These are phyloP conservation scores for Ceratocystis diversiconidia DNA, from an alignment of 2,329 filamentous ascomycete species.

Conservation along the genomic window DNA sequence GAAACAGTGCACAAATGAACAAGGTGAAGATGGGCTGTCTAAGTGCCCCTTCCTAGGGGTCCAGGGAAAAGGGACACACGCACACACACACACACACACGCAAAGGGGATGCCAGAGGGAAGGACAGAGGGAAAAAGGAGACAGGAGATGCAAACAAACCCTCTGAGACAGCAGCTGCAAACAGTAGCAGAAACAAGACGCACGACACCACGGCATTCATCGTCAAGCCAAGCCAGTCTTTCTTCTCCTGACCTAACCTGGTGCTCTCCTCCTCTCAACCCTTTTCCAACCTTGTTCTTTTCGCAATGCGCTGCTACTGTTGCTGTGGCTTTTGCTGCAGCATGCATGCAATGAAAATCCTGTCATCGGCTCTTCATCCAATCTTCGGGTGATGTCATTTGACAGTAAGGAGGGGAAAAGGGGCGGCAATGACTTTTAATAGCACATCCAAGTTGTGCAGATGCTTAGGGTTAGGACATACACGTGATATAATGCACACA, in stretches of 20 bases:
- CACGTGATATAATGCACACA: no score
- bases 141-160: no score
- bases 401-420: neutral
- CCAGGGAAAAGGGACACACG: no score
- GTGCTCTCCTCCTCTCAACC: neutral
- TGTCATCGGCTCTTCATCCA: neutral
- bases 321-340: neutral
- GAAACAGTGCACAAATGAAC: no score
- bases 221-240: neutral
- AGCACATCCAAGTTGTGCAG: neutral
- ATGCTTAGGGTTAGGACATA: neutral
- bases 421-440: neutral
- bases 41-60: no score
- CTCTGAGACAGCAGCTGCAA: no score
- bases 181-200: no score
- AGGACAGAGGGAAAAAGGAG: no score
- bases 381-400: conserved; percentile 2
- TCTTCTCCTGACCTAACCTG: neutral
- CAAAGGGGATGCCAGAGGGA: no score
- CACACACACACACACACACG: no score
- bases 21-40: no score
- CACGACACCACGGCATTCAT: no score
- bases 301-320: neutral
- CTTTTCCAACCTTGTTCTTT: neutral
- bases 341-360: conserved; percentile 3